Base-by-base conservation (phyloP, 2,329 filamentous ascomycete genomes). In the Parasarocladium wereldwijsianum region DNA sequence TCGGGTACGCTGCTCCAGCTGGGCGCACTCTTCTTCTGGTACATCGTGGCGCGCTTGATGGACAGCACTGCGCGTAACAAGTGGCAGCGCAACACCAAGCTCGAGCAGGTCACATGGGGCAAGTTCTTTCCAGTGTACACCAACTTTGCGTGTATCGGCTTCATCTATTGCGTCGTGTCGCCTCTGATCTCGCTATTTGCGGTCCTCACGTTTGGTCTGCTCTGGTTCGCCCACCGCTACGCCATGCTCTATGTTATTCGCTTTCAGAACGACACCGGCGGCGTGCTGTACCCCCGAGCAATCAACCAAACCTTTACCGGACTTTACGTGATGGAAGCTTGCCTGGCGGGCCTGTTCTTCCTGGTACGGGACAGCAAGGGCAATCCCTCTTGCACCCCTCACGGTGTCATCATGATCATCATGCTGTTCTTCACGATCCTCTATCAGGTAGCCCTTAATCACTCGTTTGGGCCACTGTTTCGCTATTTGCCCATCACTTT, bases 181-280 rank as follows among this genome's bases (percentile, higher is more conserved):
- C 90, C 90, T 0, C 60, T 98, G 9, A 94, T 98, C 46, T 71
- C 90, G 28, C 58, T 96, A 14, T 96, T 98, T 58, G 87, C 90
- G 42, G 74, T 93, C 43, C 73, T 96, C 49, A 94, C 87, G 0
- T 96, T 96, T 50, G 68, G 70, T 26, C 62, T 98, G 0, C 76
- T 96, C 39, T 98, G 86, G 86, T 64, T 94, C 25, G 87, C 90
- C 1, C 85, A 96, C 50, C 74, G 87, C n/a, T 96, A 96, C 55
- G 87, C 87, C 41, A 92, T 93, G 59, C 68, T 98, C 13, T 98
- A 94, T 44, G 86, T 98, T 35, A 92, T 76, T 16, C 80, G 85
- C 31, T 92, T 93, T 51, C 72, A 76, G 40, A 74, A 79, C 36
- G 90, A 98, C 52, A 98, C 87, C 0, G 90, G 90, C 23, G 90